phyloP scores from a whole-genome alignment of 2,329 filamentous ascomycete species.

The Moelleriella libera region DNA sequence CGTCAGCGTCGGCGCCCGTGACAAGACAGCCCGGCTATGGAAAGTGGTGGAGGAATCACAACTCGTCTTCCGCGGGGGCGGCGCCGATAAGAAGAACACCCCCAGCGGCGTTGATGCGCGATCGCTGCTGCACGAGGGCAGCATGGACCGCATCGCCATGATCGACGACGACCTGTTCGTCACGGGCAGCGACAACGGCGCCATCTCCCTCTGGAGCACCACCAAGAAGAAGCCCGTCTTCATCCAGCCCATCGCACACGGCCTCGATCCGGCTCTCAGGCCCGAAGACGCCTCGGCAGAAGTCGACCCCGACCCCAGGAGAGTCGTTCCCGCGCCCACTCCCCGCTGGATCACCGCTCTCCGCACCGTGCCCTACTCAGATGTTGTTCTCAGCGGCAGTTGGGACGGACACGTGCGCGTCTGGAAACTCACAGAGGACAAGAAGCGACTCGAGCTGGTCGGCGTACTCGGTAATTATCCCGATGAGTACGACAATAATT shows the following conservation, averaged over 20 bases:
- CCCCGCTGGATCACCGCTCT: constrained; percentile 88
- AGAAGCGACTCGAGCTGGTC: constrained; percentile 58
- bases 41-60: constrained; percentile 94
- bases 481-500: constrained; percentile 15
- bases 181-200: constrained; percentile 85
- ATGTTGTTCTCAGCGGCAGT: constrained; percentile 79
- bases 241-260: constrained; percentile 69
- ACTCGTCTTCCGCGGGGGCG: constrained; percentile 83
- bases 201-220: constrained; percentile 73
- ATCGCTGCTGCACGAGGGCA: constrained; percentile 59
- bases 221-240: constrained; percentile 91
- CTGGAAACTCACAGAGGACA: constrained; percentile 77
- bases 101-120: constrained; percentile 27
- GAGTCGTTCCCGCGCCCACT: constrained; percentile 47
- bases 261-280: constrained; percentile 58
- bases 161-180: constrained; percentile 82
- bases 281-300: constrained; percentile 64
- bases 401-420: constrained; percentile 79
- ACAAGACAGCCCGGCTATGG: constrained; percentile 86
- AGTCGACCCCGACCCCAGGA: constrained; percentile 37
- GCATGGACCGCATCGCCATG: constrained; percentile 83
- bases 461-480: constrained; percentile 44
- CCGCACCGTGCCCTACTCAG: constrained; percentile 73
- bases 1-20: constrained; percentile 77
- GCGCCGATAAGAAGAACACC: constrained; percentile 41